Base-by-base conservation (phyloP, 108 stramenopile species). In the Parmales sp. region DNA sequence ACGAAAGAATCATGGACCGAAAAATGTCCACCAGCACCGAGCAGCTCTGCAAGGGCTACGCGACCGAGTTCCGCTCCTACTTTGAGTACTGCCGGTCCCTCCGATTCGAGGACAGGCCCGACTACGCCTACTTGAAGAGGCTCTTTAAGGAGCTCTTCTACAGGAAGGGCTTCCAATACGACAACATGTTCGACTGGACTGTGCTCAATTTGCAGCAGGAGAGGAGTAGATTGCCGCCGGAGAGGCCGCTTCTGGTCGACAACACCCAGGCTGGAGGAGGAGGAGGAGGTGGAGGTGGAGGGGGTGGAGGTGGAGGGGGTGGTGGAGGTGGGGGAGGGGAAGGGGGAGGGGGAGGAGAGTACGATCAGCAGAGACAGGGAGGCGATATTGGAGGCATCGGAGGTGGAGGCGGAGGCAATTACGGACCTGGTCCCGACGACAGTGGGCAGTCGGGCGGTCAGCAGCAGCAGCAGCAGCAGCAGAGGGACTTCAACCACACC, bases 141-240 rank as follows among this genome's bases (percentile, higher is more conserved):
- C 78, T 96, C 64, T 94, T 94, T 80, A 96, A 96, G 83, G 95
- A 96, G 76, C 80, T 96, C 65, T 93, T 92, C 71, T 94, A 92
- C 67, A 76, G 98, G 65, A 99, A 98, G 82, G 97, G 96, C 64
- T 97, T 96, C 79, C 93, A 96, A 79, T 96, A 98, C 73, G 97
- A 98, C 78, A 96, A 97, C 66, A 95, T 96, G 92, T 99, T 96
- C 78, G 98, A 99, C 83, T 99, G 98, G 98, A 94, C 92, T 29
- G 90, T 95, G 63, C 80, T 94, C 68, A 94, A 95, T 74, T 73
- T 94, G 77, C 89, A 90, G 83, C 91, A 95, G 67, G 90, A 90
- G 76, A 83, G 85, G 39, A 74, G 88, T 22, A 78, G 86, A 39
- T 65, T 87, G 43, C 88, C 89, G 6, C 84, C 88, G 0, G 88